Base-by-base conservation (phyloP, 257 asterid species). In the Solanum lycopersicoides region DNA sequence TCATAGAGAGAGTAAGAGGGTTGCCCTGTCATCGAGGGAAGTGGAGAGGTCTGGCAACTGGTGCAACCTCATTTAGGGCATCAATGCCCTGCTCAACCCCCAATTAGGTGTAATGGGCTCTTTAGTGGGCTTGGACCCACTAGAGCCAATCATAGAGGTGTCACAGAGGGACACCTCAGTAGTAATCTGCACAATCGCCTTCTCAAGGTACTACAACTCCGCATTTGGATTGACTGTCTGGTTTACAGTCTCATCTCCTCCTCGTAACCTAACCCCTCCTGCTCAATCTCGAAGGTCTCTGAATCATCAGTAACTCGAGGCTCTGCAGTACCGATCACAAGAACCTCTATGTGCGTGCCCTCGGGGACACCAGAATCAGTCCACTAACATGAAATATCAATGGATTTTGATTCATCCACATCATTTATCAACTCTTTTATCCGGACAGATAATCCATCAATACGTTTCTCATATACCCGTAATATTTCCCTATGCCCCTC, bases 181-280 rank as follows among this genome's bases (percentile, higher is more conserved):
- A 59, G 68, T 1, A 20, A 59, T 59, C 1, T 59, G 1, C 13
- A 59, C 0, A 21, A 8, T 20, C 13, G 12, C 28, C 66, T 21
- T 21, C 9, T 53, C 23, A 16, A 6, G 9, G 60, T 53, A 21
- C 60, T 16, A 53, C 23, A 53, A 53, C 23, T 53, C 23, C 9
- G 23, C 23, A 53, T 15, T 15, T 59, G 5, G 25, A 59, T 59
- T 1, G 21, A 21, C 6, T 59, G 2, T 59, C 28, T 8, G 13
- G 13, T 12, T 0, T 21, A 1, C 1, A 21, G 13, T 59, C 28
- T 59, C 13, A 9, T 20, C 0, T 59, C 28, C 1, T 0, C 1
- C 28, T 21, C 13, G 3, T 1, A 1, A 21, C 68, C 68, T 9
- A 59, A 21, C 2, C 13, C 0, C 2, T 59, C 1, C 0, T 59